These are phyloP conservation scores for Oryza officinalis DNA, from an alignment of 176 grass and related monocot species.

Conservation along the genomic window DNA sequence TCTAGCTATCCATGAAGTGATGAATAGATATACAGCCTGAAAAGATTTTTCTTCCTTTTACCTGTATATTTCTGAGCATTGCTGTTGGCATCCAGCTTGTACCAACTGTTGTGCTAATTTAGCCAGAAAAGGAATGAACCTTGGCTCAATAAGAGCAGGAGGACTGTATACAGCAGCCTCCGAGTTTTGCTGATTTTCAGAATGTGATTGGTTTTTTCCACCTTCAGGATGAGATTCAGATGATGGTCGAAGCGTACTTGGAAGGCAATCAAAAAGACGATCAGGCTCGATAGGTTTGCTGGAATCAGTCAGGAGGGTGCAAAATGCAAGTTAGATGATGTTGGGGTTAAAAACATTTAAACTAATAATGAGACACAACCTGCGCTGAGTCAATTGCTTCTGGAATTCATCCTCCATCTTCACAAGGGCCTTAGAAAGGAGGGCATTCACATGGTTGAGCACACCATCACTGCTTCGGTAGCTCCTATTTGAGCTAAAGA, in stretches of 20 bases:
- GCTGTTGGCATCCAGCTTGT: constrained; percentile 77
- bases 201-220: constrained; percentile 47
- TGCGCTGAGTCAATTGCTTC: constrained; percentile 63
- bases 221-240: constrained; percentile 67
- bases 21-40: neutral
- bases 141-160: constrained; percentile 81
- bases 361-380: constrained; percentile 43
- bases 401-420: constrained; percentile 89
- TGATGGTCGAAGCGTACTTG: constrained; percentile 71
- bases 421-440: constrained; percentile 72
- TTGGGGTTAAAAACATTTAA: constrained; percentile 7
- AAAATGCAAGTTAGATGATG: constrained; percentile 13
- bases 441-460: constrained; percentile 65
- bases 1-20: neutral
- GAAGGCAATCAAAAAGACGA: constrained; percentile 88
- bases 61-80: constrained; percentile 94
- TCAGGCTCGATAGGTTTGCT: constrained; percentile 97
- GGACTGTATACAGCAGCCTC: constrained; percentile 76
- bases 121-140: constrained; percentile 77
- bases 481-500: constrained; percentile 93
- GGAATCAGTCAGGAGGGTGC: constrained; percentile 9
- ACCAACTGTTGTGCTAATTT: constrained; percentile 93
- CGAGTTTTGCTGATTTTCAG: constrained; percentile 47
- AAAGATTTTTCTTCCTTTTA: constrained; percentile 14
- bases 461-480: constrained; percentile 85